Base-by-base conservation (phyloP, 2,329 filamentous ascomycete species). In the Fusarium cyanostomum region DNA sequence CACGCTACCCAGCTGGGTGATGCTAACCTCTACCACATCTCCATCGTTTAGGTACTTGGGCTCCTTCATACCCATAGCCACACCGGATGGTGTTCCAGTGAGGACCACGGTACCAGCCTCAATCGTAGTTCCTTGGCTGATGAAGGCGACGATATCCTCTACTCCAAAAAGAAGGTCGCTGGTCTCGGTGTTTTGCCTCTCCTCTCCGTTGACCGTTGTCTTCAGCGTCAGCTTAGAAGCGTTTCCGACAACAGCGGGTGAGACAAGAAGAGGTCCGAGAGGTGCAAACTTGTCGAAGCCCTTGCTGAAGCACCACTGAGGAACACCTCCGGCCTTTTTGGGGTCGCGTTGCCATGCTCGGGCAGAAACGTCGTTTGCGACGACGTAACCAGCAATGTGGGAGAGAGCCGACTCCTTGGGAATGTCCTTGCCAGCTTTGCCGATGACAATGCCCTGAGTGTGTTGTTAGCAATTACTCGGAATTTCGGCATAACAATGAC, bases 261-360 rank as follows among this genome's bases (percentile, higher is more conserved):
- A 71, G 0, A 78, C 75, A 3, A 78, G 65, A 8, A 84, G 73
- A 1, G 83, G 83, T 0, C 84, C 81, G 65, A 86, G 80, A 0
- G 84, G 84, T 21, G 82, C 84, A 58, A 82, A 86, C 5, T 81
- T 84, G 70, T 86, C 83, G 7, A 80, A 77, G 0, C 79, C 82
- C 70, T 86, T 86, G 48, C 83, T 83, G 55, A 86, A 81, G 61
- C 81, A 86, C 73, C 84, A 86, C 55, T 87, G 84, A 0, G 75
- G 75, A 5, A 76, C 73, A 3, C 71, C 69, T 7, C 76, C 76
- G 3, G 74, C 76, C 31, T 74, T 74, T 8, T 68, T 72, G 3
- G 85, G 83, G 44, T 87, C 83, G 24, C 82, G 71, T 68, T 87
- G 84, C 62, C 79, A 77, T 38, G 82, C 81, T 10, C 84, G 73